Percentiles rank a stretch among this genome's conserved stretches.
Conservation (phyloP, 805 yeast species). For the Naumovozyma castellii region DNA sequence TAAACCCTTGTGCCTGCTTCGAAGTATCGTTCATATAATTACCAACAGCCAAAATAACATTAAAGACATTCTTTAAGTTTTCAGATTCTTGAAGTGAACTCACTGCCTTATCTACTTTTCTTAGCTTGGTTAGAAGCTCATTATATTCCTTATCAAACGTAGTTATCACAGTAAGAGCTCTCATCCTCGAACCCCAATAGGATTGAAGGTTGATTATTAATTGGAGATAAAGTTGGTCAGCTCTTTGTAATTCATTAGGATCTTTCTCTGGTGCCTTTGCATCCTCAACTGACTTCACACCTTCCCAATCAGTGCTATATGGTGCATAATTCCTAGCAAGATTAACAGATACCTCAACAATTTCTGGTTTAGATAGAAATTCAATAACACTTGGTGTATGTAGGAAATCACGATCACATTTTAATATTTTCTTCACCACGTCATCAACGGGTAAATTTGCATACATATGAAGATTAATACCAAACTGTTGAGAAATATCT, state of each 20-base stretch:
- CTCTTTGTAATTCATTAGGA: slow-evolving; percentile 68
- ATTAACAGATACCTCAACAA: slow-evolving; percentile 65
- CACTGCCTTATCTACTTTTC: slow-evolving; percentile 64
- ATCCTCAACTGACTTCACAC: slow-evolving; percentile 31
- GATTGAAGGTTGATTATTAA: slow-evolving; percentile 73
- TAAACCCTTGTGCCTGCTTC: slow-evolving; percentile 90
- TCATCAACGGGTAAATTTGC: slow-evolving; percentile 52
- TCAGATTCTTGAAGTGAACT: slow-evolving; percentile 55
- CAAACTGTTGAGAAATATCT: slow-evolving; percentile 89
- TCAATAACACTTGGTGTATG: slow-evolving; percentile 69
- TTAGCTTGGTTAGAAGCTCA: slow-evolving; percentile 58
- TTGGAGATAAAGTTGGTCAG: slow-evolving; percentile 78
- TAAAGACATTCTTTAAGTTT: slow-evolving; percentile 62
- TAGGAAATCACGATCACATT: slow-evolving; percentile 66
- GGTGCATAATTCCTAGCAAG: slow-evolving; percentile 69
- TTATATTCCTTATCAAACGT: slow-evolving; percentile 70
- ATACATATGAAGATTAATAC: slow-evolving; percentile 80
- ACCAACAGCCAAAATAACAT: slow-evolving; percentile 82
- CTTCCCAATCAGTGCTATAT: slow-evolving; percentile 64
- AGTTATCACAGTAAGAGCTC: slow-evolving; percentile 65
- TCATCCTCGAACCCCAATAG: slow-evolving; percentile 88
- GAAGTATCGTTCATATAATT: slow-evolving; percentile 92
- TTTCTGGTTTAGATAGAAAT: slow-evolving; percentile 66
- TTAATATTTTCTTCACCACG: slow-evolving; percentile 59
- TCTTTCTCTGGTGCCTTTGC: slow-evolving; percentile 52